Evolutionary conservation across 805 yeast genomes (phyloP).

Genomic region (Cyberlindnera lachancei): DNA sequence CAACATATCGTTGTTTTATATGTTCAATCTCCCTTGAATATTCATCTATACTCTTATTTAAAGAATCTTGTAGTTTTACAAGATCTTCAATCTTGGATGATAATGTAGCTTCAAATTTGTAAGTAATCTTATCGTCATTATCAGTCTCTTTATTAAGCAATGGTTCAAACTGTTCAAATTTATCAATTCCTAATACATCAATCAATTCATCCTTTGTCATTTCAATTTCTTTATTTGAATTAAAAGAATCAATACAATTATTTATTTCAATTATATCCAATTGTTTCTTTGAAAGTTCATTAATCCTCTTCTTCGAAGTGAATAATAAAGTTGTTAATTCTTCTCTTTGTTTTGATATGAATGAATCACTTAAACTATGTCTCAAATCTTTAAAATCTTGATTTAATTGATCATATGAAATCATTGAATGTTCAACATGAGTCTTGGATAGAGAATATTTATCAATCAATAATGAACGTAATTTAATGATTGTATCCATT

Average conservation of each 20-base stretch:
- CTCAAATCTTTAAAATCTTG: slow-evolving; percentile 4
- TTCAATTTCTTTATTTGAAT: neutral
- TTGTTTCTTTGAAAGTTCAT: slow-evolving; percentile 11
- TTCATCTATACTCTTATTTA: slow-evolving; percentile 1
- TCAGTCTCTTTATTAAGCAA: slow-evolving; percentile 1
- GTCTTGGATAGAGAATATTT: slow-evolving; percentile 6
- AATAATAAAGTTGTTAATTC: slow-evolving; percentile 7
- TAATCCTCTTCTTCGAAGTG: slow-evolving; percentile 9
- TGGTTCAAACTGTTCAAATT: slow-evolving; percentile 14
- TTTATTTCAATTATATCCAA: slow-evolving; percentile 14
- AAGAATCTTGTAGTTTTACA: neutral
- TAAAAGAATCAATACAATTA: slow-evolving; percentile 6
- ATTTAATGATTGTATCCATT: slow-evolving; percentile 1
- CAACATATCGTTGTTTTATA: slow-evolving; percentile 6
- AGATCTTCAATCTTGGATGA: slow-evolving; percentile 1
- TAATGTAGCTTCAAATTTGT: slow-evolving; percentile 2
- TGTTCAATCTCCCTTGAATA: slow-evolving; percentile 7
- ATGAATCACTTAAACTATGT: slow-evolving; percentile 3
- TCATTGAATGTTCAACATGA: slow-evolving; percentile 9
- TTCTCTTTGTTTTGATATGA: slow-evolving; percentile 4
- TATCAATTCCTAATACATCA: too few species aligned
- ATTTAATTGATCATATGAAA: slow-evolving; percentile 2
- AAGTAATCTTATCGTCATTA: neutral
- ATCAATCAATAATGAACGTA: slow-evolving; percentile 5
- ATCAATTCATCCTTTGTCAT: slow-evolving; percentile 11